Evolutionary conservation across 2,329 filamentous ascomycete genomes (phyloP).

Genomic region (Fusarium incarnatum): DNA sequence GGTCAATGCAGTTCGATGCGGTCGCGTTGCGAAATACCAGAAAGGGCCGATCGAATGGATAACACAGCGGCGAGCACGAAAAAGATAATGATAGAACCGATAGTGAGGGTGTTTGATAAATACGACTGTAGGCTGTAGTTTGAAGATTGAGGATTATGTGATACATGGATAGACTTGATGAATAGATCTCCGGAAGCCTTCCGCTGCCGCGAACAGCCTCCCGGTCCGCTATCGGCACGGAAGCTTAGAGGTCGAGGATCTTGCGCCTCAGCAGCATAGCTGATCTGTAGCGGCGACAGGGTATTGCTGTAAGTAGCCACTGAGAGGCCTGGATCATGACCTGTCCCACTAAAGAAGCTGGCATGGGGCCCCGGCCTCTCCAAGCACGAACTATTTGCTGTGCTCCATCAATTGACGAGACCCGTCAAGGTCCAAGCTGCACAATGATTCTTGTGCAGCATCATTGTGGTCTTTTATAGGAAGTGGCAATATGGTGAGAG

Average conservation of each 20-base stretch:
- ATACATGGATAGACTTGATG: constrained; percentile 3
- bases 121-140: neutral
- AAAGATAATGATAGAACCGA: neutral
- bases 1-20: constrained; percentile 32
- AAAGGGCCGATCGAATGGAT: constrained; percentile 29
- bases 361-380: constrained; percentile 29
- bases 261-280: neutral
- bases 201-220: constrained; percentile 16
- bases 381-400: constrained; percentile 17
- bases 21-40: constrained; percentile 22
- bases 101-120: neutral
- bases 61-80: neutral
- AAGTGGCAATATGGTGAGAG: constrained; percentile 32
- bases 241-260: constrained; percentile 1
- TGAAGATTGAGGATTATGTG: constrained; percentile 1
- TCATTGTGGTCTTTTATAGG: constrained; percentile 27
- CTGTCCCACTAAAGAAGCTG: constrained; percentile 32
- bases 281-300: neutral
- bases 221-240: constrained; percentile 36
- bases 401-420: constrained; percentile 20
- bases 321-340: constrained; percentile 6
- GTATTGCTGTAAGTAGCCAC: constrained; percentile 5
- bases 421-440: constrained; percentile 20
- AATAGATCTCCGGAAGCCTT: constrained; percentile 13
- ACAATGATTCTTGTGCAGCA: constrained; percentile 33